Evolutionary conservation across 495 filamentous ascomycete species (phyloP), one percentile per base, ranked within the genome.

Genomic region (Glarea lozoyensis): DNA sequence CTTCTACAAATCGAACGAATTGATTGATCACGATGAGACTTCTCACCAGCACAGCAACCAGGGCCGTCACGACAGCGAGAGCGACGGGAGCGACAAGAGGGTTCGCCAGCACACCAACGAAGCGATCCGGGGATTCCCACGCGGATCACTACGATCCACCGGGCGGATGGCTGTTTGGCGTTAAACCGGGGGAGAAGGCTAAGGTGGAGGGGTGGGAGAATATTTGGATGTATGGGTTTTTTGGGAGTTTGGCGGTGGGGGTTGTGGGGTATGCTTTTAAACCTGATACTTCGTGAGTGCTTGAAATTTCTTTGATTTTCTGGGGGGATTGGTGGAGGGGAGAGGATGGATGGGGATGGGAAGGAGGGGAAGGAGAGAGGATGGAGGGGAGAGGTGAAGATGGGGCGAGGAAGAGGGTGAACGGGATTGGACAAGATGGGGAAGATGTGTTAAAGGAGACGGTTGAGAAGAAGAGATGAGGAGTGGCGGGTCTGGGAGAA

Each of bases 231-330:
- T 95, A 82, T 61, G 88, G 90, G 15, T 94, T 94, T 61, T 86
- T 78, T 63, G 92, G 88, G n/a, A 83, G 80, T 54, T 60, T 96
- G 43, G 61, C 72, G 11, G 67, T 87, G 32, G 82, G 79, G 24
- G 77, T 74, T 42, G 72, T 97, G 24, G 88, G 79, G 52, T 94
- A 96, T 72, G 84, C 86, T 39, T 97, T 87, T 59, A 98, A 98
- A 78, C 92, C 92, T 18, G 92, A 98, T 72, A 97, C 89, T 38
- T 93, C 86, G 92, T 98, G 73, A 66, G 90, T 86, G 31, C n/a
- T n/a, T n/a, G n/a, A n/a, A 37, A 40, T 34, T 40, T 34, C 10
- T 46, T 13, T 38, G 17, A 16, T 37, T 18, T 33, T 34, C 18
- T 5, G 32, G 25, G 32, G n/a, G 15, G 13, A 27, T 7, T 48